Conservation (phyloP, 2,329 filamentous ascomycete species). For the Sodiomyces alkalinus region DNA sequence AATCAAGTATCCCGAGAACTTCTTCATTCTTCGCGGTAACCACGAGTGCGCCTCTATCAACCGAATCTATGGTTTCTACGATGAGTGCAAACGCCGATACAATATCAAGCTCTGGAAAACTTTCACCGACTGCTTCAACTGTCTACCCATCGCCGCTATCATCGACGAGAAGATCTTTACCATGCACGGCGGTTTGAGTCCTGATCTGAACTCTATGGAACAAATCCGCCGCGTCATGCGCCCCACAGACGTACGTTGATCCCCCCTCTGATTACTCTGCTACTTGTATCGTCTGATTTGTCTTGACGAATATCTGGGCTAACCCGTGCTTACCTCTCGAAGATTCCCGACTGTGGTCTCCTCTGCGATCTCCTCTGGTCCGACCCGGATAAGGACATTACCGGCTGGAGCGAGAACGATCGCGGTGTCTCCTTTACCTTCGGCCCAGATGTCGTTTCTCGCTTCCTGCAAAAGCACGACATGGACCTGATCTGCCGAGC, state of each 20-base stretch:
- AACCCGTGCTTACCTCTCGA: no score
- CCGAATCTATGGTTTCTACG: constrained; percentile 98
- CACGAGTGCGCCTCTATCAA: constrained; percentile 99
- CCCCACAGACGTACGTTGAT: constrained; percentile 81
- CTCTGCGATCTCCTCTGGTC: constrained; percentile 98
- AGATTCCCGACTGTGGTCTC: constrained; percentile 97
- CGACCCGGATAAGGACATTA: constrained; percentile 97
- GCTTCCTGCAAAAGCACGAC: constrained; percentile 97
- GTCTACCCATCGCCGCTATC: constrained; percentile 92
- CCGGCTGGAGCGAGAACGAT: constrained; percentile 98
- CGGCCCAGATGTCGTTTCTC: constrained; percentile 88
- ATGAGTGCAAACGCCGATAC: constrained; percentile 97
- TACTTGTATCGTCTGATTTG: no score
- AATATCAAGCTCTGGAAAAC: constrained; percentile 99
- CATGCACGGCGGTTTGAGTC: constrained; percentile 96
- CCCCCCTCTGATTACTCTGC: no score
- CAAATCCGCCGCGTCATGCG: constrained; percentile 98
- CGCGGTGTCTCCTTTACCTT: constrained; percentile 98
- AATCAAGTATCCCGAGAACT: constrained; percentile 99
- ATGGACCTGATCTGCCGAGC: constrained; percentile 99
- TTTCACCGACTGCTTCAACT: constrained; percentile 99
- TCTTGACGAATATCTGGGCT: no score
- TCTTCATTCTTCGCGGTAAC: constrained; percentile 96
- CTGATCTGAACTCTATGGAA: constrained; percentile 98
- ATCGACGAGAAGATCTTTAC: constrained; percentile 99